Evolutionary conservation across 2,329 filamentous ascomycete genomes (phyloP).

Genomic region (Moelleriella libera): DNA sequence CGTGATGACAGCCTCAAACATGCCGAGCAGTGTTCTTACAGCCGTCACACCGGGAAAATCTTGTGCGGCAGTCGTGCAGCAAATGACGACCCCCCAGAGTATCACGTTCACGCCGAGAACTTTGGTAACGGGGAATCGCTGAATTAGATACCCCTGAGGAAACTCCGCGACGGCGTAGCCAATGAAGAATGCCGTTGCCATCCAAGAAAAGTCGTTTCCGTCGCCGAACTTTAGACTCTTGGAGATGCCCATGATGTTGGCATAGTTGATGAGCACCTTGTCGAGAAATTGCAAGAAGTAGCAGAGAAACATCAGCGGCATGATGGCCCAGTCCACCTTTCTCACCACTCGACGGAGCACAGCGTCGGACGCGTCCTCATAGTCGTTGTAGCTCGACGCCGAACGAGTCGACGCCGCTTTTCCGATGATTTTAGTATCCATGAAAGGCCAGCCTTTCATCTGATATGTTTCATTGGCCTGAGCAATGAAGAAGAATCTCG

Average conservation of each 20-base stretch:
- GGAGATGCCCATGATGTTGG: constrained; percentile 16
- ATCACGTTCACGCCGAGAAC: constrained; percentile 18
- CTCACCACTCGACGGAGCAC: constrained; percentile 7
- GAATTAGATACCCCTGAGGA: constrained; percentile 15
- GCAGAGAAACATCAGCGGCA: constrained; percentile 13
- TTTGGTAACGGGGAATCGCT: constrained; percentile 18
- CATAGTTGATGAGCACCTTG: constrained; percentile 14
- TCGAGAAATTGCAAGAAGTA: constrained; percentile 14
- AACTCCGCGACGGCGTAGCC: constrained; percentile 15
- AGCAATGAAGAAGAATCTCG: too few relatives aligned
- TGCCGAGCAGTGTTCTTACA: constrained; percentile 28
- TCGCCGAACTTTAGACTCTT: constrained; percentile 12
- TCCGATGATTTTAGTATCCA: background rate
- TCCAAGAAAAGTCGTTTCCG: constrained; percentile 17
- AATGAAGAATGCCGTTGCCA: constrained; percentile 16
- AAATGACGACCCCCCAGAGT: constrained; percentile 23
- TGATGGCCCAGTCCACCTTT: constrained; percentile 12
- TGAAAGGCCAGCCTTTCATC: background rate
- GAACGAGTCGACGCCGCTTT: background rate
- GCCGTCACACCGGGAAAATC: constrained; percentile 26
- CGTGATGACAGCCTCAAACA: constrained; percentile 32
- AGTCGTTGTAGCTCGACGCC: background rate
- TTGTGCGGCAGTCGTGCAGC: constrained; percentile 25
- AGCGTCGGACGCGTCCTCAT: background rate
- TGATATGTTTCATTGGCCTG: too few relatives aligned